phyloP scores from a whole-genome alignment of 805 yeast genomes.

The Metschnikowia shivogae region DNA sequence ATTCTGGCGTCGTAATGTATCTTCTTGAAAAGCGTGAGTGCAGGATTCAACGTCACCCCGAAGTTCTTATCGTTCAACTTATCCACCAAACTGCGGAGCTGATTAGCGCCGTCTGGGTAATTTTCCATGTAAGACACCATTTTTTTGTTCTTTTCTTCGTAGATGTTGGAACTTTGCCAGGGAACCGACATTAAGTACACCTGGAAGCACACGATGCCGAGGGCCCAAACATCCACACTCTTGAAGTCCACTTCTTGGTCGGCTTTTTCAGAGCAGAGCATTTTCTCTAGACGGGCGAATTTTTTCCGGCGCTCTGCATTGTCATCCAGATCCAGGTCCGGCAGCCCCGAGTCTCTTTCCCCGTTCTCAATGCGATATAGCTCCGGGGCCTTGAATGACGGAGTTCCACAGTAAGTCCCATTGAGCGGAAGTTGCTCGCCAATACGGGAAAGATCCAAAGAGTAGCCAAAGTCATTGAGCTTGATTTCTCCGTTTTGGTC shows the following conservation, averaged over 20 bases:
- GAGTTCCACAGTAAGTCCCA: slow-evolving; percentile 44
- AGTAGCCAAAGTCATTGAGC: slow-evolving; percentile 51
- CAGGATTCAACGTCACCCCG: slow-evolving; percentile 25
- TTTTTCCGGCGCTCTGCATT: slow-evolving; percentile 8
- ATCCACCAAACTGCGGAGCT: slow-evolving; percentile 22
- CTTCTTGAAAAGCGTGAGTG: slow-evolving; percentile 29
- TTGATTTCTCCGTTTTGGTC: slow-evolving; percentile 43
- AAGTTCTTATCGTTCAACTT: slow-evolving; percentile 23
- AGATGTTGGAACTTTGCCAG: slow-evolving; percentile 40
- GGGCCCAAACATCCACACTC: slow-evolving; percentile 48
- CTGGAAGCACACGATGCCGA: slow-evolving; percentile 48
- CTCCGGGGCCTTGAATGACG: slow-evolving; percentile 55
- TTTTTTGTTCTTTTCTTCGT: slow-evolving; percentile 19
- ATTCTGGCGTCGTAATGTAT: slow-evolving; percentile 37
- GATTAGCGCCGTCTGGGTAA: slow-evolving; percentile 25
- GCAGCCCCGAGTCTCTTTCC: not conserved
- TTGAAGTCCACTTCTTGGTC: slow-evolving; percentile 22
- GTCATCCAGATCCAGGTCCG: slow-evolving; percentile 2
- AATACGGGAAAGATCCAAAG: slow-evolving; percentile 29
- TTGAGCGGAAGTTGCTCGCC: slow-evolving; percentile 17
- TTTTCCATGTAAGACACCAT: slow-evolving; percentile 21
- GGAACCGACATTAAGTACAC: slow-evolving; percentile 43
- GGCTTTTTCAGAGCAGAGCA: not conserved
- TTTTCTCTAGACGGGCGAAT: slow-evolving; percentile 2
- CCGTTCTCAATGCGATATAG: slow-evolving; percentile 26